Conservation (phyloP, 2,329 filamentous ascomycete genomes). For the Trichoderma aggressivum region DNA sequence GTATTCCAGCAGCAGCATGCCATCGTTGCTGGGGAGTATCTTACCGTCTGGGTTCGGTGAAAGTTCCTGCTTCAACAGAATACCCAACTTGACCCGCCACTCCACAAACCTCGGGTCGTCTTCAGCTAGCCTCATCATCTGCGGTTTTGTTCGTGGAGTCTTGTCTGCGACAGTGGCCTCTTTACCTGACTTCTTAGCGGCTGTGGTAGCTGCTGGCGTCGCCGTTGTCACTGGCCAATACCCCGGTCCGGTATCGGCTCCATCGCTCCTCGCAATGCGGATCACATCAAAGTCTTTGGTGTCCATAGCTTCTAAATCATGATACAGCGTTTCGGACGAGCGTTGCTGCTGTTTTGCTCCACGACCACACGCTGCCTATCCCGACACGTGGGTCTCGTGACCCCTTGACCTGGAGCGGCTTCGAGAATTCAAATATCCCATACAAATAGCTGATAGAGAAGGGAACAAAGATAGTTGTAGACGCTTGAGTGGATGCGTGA, state of each 20-base stretch:
- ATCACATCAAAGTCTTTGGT: constrained; percentile 42
- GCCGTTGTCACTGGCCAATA: constrained; percentile 40
- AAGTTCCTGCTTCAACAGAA: constrained; percentile 45
- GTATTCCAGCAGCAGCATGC: constrained; percentile 20
- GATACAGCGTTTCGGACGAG: neutral
- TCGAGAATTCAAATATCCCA: neutral
- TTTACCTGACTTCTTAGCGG: constrained; percentile 37
- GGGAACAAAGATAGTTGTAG: neutral
- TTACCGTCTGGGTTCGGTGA: constrained; percentile 40
- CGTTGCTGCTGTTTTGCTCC: neutral
- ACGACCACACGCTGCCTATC: neutral
- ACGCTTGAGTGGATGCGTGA: neutral
- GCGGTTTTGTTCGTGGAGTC: constrained; percentile 38
- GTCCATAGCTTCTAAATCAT: constrained; percentile 26
- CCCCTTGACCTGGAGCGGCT: neutral
- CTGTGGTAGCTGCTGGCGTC: constrained; percentile 19
- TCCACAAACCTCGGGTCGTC: constrained; percentile 44
- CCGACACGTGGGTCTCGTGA: constrained; percentile 7
- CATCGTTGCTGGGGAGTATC: constrained; percentile 5
- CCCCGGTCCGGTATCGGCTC: constrained; percentile 42
- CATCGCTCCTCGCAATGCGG: constrained; percentile 44
- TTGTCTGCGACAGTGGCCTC: constrained; percentile 34
- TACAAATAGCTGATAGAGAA: neutral
- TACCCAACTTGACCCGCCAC: constrained; percentile 45
- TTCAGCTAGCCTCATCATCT: constrained; percentile 42